Percentiles rank a stretch among this genome's conserved stretches.
phyloP scores from a whole-genome alignment of 2,329 filamentous ascomycete species.

The Epichloe bromicola region DNA sequence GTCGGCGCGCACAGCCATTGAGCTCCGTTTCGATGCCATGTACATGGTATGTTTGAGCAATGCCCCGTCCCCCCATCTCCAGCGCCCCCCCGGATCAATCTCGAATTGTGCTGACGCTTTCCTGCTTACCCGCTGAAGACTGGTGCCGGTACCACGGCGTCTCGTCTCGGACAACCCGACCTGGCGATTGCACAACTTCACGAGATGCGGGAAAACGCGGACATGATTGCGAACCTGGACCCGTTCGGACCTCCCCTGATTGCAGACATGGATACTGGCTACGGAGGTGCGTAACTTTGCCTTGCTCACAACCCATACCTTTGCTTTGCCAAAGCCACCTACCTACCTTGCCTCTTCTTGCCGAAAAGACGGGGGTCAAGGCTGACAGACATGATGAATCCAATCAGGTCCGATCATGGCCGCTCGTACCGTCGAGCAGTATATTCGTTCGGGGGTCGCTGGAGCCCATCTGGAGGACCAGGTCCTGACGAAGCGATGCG shows the following conservation, averaged over 20 bases:
- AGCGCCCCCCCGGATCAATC: too few relatives aligned
- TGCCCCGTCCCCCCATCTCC: background rate
- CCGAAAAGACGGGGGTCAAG: background rate
- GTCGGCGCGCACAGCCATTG: conserved; percentile 48
- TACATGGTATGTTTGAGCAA: conserved; percentile 45
- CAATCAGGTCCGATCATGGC: conserved; percentile 34
- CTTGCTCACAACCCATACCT: too few relatives aligned
- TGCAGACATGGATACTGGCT: conserved; percentile 47
- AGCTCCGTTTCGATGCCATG: conserved; percentile 46
- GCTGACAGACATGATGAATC: background rate
- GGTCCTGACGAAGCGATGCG: conserved; percentile 51
- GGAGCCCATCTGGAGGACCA: conserved; percentile 52
- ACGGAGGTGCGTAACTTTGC: conserved; percentile 27
- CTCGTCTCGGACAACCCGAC: conserved; percentile 48
- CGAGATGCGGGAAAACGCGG: conserved; percentile 50
- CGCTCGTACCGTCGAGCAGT: conserved; percentile 36
- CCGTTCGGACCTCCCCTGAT: conserved; percentile 45
- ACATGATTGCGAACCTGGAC: conserved; percentile 49
- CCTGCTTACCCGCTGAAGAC: conserved; percentile 27
- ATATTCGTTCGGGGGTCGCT: conserved; percentile 42
- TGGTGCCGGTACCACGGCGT: conserved; percentile 49
- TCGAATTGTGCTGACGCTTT: background rate
- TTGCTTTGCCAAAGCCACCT: background rate
- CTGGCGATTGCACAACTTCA: conserved; percentile 47
- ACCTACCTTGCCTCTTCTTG: background rate